These are phyloP conservation scores for Debaryomyces psychrophilus DNA, from an alignment of 1,139 yeast genomes.

Conservation along the genomic window DNA sequence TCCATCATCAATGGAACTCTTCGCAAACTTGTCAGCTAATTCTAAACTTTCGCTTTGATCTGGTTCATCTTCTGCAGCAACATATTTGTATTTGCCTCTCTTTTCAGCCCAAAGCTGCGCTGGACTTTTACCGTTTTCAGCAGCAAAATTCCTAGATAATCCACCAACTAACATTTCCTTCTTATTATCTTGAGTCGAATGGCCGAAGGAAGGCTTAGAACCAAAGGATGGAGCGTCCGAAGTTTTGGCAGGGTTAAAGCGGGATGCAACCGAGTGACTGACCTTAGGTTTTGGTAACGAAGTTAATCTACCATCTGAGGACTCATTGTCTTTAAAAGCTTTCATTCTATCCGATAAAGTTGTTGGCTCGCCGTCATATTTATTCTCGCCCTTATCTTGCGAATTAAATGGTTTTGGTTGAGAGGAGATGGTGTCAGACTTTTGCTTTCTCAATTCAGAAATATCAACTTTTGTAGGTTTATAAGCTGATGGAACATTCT, in stretches of 20 bases:
- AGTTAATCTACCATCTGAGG: conserved; percentile 55
- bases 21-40: conserved; percentile 13
- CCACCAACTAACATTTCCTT: conserved; percentile 63
- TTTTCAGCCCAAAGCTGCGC: conserved; percentile 96
- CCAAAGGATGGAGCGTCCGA: conserved; percentile 50
- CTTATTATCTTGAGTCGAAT: conserved; percentile 29
- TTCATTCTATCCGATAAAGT: conserved; percentile 49
- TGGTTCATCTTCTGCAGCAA: conserved; percentile 21
- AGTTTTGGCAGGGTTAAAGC: conserved; percentile 45
- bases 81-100: conserved; percentile 64
- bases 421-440: conserved; percentile 51
- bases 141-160: conserved; percentile 66
- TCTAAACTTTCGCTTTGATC: conserved; percentile 13
- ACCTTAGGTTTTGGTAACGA: conserved; percentile 70
- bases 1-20: conserved; percentile 15
- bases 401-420: conserved; percentile 31
- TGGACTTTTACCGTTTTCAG: conserved; percentile 84
- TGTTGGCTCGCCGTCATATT: conserved; percentile 34
- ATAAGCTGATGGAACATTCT: conserved; percentile 65
- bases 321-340: conserved; percentile 33
- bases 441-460: conserved; percentile 46
- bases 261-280: conserved; percentile 52
- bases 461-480: conserved; percentile 61
- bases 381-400: conserved; percentile 21
- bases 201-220: conserved; percentile 50